phyloP scores from a whole-genome alignment of 2,329 filamentous ascomycete species.

The Davidsoniella eucalypti region DNA sequence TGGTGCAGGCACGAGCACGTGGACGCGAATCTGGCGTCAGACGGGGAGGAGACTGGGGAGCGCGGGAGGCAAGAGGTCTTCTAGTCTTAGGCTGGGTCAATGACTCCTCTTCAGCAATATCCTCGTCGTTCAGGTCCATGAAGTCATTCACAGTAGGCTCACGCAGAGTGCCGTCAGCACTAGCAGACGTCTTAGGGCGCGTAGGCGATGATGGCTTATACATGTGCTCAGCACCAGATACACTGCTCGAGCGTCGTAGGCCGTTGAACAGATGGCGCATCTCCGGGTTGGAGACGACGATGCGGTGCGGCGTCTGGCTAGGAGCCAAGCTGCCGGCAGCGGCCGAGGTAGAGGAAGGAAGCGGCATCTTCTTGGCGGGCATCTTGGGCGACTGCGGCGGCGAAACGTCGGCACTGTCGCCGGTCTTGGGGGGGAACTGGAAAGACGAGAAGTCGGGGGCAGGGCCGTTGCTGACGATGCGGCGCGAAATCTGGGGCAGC shows the following conservation, averaged over 20 bases:
- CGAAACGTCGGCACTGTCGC: background rate
- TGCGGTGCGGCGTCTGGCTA: background rate
- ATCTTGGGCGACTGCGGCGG: conserved; percentile 9
- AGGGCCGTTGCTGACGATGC: conserved; percentile 7
- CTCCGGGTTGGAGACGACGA: conserved; percentile 7
- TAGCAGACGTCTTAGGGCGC: conserved; percentile 8
- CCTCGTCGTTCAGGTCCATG: conserved; percentile 37
- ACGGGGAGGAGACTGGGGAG: conserved; percentile 1
- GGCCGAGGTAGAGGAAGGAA: no score
- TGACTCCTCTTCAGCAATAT: conserved; percentile 32
- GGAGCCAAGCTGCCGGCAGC: background rate
- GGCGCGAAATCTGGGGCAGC: background rate
- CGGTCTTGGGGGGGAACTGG: conserved; percentile 5
- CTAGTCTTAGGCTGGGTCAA: conserved; percentile 6
- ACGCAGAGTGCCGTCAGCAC: conserved; percentile 21
- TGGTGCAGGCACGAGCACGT: conserved; percentile 5
- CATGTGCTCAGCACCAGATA: conserved; percentile 5
- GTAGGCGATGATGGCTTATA: background rate
- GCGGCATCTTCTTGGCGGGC: conserved; percentile 2
- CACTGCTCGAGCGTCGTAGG: conserved; percentile 9
- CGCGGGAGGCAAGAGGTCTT: background rate
- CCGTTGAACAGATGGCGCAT: background rate
- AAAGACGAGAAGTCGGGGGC: conserved; percentile 11
- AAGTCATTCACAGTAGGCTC: conserved; percentile 40
- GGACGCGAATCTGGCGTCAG: background rate